Evolutionary conservation across 805 yeast species (phyloP), one percentile per base, ranked within the genome.

Genomic region (Ogataea methylovora): DNA sequence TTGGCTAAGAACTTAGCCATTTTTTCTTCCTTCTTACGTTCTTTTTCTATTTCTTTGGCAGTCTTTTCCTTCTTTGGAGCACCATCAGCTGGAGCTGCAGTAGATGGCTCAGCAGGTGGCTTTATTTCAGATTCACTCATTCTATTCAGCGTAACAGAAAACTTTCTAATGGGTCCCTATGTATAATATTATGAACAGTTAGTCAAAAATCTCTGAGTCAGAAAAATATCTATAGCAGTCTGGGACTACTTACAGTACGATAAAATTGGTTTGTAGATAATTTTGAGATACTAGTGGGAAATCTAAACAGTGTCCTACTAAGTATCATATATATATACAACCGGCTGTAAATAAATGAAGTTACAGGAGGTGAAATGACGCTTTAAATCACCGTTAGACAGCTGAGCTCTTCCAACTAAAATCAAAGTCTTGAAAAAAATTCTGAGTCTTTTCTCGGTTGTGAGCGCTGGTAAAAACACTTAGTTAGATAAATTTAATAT

Each of bases 1-100:
- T 81, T 77, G 39, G 97, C 95, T 50, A 79, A 73, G 62, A 88
- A 85, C 35, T 68, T 67, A 20, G 75, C 68, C 38, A 73, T 70
- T 27, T 62, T 60, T 46, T 73, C 76, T 11, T 83, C 79, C 44
- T 74, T 69, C 27, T 63, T 68, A 43, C 80, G 71, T 51, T 79
- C 75, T 30, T 67, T 62, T 48, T 86, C 95, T 33, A 88, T 58
- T 45, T 84, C 85, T 82, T 75, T 63, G 72, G 76, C 54, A 75
- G 74, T 49, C 87, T 72, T 56, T 27, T 35, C 49, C 25, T 47
- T 54, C 16, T 34, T 41, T 19, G 47, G 37, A 10, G 17, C 29
- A 41, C 80, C 81, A 27, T 86, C 77, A 62, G 82, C 83, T 27
- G 67, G 75, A 48, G 67, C 69, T 27, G 48, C 37, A 18, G 44